These are phyloP conservation scores for Hansenula sp. DNA, from an alignment of 1,139 yeast species.

Conservation along the genomic window DNA sequence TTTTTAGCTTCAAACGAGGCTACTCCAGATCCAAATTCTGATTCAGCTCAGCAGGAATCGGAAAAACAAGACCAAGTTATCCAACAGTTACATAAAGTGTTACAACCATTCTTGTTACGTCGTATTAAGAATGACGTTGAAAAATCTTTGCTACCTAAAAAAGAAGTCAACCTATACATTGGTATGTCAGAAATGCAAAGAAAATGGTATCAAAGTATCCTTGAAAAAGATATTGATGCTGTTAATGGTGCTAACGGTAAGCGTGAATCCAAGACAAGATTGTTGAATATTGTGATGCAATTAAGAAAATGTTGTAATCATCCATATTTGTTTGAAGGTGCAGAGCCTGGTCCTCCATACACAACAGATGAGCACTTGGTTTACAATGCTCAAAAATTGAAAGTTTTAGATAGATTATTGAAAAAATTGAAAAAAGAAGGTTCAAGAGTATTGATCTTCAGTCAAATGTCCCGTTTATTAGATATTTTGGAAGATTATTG, in stretches of 20 bases:
- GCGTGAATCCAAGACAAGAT: slow-evolving; percentile 69
- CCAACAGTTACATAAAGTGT: slow-evolving; percentile 83
- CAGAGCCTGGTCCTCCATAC: slow-evolving; percentile 85
- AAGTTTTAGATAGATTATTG: slow-evolving; percentile 64
- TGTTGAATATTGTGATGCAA: slow-evolving; percentile 79
- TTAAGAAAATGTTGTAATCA: slow-evolving; percentile 81
- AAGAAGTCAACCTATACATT: slow-evolving; percentile 68
- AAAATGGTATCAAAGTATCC: slow-evolving; percentile 68
- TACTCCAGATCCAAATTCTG: slow-evolving; percentile 29
- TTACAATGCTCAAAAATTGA: slow-evolving; percentile 68
- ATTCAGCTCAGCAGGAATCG: slow-evolving; percentile 29
- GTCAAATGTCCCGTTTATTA: slow-evolving; percentile 79
- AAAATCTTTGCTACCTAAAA: slow-evolving; percentile 69
- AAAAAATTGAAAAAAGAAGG: slow-evolving; percentile 64
- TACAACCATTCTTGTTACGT: slow-evolving; percentile 71
- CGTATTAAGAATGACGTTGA: slow-evolving; percentile 80
- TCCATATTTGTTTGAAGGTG: slow-evolving; percentile 80
- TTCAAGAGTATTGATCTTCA: slow-evolving; percentile 70
- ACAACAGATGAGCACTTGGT: slow-evolving; percentile 82
- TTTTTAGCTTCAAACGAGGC: slow-evolving; percentile 35
- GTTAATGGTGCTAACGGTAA: slow-evolving; percentile 78
- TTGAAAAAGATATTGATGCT: slow-evolving; percentile 80
- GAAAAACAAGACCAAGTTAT: slow-evolving; percentile 64
- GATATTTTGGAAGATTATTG: slow-evolving; percentile 81
- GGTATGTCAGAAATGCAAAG: slow-evolving; percentile 77